Percentiles rank a stretch among this genome's conserved stretches.
Conservation (phyloP, 176 grass and related monocot species). For the Secale cereale region DNA sequence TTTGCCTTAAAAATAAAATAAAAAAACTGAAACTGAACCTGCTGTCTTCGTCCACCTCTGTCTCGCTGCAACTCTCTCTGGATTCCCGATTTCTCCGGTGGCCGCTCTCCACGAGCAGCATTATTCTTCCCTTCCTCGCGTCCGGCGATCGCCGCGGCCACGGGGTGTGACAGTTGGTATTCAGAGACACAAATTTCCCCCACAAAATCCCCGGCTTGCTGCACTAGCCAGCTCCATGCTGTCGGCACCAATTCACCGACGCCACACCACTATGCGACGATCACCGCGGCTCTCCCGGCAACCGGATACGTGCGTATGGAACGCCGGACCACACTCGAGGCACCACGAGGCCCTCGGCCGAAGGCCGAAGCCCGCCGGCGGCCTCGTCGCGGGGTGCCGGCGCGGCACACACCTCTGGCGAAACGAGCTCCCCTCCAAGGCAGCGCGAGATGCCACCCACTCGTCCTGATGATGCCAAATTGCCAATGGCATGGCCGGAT, state of each 20-base stretch:
- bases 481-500: background rate
- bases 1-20: too few species aligned
- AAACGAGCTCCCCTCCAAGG: background rate
- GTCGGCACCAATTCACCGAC: background rate
- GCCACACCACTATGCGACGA: background rate
- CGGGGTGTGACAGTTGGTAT: too few species aligned
- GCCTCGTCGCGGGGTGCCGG: background rate
- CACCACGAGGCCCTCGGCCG: background rate
- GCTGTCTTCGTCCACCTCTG: too few species aligned
- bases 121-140: too few species aligned
- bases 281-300: background rate
- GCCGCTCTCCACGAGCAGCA: too few species aligned
- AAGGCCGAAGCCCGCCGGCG: background rate
- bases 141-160: too few species aligned
- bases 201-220: background rate
- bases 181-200: too few species aligned
- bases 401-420: background rate
- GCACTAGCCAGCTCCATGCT: background rate
- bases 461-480: background rate
- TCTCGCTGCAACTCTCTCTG: too few species aligned
- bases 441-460: slow-evolving; percentile 10
- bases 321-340: background rate
- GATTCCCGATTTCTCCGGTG: too few species aligned
- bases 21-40: too few species aligned
- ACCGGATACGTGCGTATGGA: background rate